Percentiles rank a stretch among this genome's conserved stretches.
phyloP scores from a whole-genome alignment of 768 basidiomycete species.

The Boletus tylopilopsis region DNA sequence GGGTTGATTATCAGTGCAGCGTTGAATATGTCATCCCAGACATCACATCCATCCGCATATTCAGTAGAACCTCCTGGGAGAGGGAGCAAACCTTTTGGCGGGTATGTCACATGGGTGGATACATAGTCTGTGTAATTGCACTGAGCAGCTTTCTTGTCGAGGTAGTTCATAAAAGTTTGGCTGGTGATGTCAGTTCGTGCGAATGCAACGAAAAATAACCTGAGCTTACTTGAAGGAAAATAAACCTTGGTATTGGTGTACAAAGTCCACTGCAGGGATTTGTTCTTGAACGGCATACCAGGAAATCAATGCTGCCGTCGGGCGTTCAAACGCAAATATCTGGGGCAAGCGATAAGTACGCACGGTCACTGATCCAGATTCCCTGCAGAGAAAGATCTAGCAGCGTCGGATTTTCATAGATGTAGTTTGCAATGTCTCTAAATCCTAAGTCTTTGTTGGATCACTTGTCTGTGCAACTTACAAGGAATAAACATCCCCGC shows the following conservation, averaged over 20 bases:
- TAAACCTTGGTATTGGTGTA: conserved; percentile 65
- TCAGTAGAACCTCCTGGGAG: conserved; percentile 56
- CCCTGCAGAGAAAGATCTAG: conserved; percentile 62
- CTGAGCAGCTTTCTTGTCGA: conserved; percentile 48
- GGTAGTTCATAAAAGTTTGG: conserved; percentile 55
- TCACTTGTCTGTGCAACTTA: conserved; percentile 25
- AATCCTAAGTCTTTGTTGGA: background rate
- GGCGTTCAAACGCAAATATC: background rate
- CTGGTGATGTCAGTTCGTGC: conserved; percentile 30
- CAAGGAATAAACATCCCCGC: conserved; percentile 68
- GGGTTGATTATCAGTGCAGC: conserved; percentile 64
- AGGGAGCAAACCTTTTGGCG: conserved; percentile 63
- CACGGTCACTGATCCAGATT: conserved; percentile 72
- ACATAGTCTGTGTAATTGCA: conserved; percentile 67
- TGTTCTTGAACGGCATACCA: conserved; percentile 64
- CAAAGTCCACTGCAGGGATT: conserved; percentile 71
- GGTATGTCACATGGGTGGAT: conserved; percentile 60
- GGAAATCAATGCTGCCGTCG: conserved; percentile 49
- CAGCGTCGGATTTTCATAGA: conserved; percentile 53
- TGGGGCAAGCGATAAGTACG: conserved; percentile 20
- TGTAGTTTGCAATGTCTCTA: conserved; percentile 71
- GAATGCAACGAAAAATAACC: background rate
- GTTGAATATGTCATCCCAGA: conserved; percentile 67
- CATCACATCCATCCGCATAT: conserved; percentile 52
- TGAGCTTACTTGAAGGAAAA: conserved; percentile 67